Conservation (phyloP, 164 flowering plant species). For the Aristolochia californica region DNA sequence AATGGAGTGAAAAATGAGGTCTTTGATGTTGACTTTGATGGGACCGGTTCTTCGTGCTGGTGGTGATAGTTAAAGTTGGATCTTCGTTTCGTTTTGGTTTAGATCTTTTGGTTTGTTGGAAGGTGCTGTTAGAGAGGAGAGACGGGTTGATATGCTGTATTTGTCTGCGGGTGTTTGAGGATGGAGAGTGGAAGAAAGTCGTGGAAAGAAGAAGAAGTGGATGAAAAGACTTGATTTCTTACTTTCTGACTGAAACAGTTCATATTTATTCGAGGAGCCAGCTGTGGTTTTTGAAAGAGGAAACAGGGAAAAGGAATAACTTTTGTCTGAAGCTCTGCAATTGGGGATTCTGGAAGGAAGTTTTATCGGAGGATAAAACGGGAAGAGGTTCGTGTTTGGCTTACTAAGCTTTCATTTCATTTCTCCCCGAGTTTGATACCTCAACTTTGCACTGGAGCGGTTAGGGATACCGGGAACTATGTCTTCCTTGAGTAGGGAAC, state of each 20-base stretch:
- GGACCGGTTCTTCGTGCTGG: constrained; percentile 1
- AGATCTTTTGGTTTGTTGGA: not conserved
- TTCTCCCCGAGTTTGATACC: constrained; percentile 1
- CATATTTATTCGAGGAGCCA: not conserved
- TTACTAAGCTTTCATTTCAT: constrained; percentile 1
- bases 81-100: not conserved
- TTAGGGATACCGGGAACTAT: constrained; percentile 52
- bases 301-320: not conserved
- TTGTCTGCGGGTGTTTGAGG: not conserved
- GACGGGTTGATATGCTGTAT: not conserved
- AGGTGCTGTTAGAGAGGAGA: not conserved
- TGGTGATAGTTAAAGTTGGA: not conserved
- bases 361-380: not conserved
- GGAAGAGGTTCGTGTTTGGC: not conserved
- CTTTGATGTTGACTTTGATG: not conserved
- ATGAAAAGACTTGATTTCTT: not conserved
- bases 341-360: not conserved
- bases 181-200: not conserved
- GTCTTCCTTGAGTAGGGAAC: constrained; percentile 74
- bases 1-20: constrained; percentile 1
- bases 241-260: not conserved
- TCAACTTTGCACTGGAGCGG: constrained; percentile 54
- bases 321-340: not conserved
- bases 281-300: not conserved
- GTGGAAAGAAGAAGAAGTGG: not conserved